Conservation (phyloP, 2,329 filamentous ascomycete species). For the Mollisiaceae sp. region DNA sequence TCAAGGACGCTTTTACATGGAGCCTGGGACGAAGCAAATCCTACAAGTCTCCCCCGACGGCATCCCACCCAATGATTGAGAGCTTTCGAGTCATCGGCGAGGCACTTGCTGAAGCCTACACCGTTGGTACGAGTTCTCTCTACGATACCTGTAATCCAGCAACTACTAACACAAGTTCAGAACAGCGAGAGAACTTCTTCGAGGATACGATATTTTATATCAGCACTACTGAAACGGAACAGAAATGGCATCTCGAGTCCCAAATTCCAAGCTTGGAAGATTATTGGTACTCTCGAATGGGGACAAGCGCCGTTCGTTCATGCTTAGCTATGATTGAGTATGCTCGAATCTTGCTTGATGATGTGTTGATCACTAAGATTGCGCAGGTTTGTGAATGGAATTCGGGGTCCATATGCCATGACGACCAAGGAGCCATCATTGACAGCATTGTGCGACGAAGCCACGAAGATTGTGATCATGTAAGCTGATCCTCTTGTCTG, state of each 20-base stretch:
- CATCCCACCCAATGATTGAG: slow-evolving; percentile 26
- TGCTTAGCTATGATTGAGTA: slow-evolving; percentile 32
- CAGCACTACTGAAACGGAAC: slow-evolving; percentile 31
- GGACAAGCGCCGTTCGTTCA: slow-evolving; percentile 36
- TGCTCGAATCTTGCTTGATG: slow-evolving; percentile 12
- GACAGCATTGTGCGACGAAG: slow-evolving; percentile 33
- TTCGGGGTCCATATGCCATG: slow-evolving; percentile 23
- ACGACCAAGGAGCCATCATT: slow-evolving; percentile 22
- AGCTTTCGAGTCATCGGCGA: slow-evolving; percentile 34
- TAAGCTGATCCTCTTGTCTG: slow-evolving; percentile 9
- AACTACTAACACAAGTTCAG: slow-evolving; percentile 4
- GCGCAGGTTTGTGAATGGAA: slow-evolving; percentile 11
- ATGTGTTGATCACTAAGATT: slow-evolving; percentile 8
- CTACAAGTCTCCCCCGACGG: slow-evolving; percentile 8
- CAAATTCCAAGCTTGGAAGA: slow-evolving; percentile 33
- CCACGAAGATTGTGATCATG: slow-evolving; percentile 35
- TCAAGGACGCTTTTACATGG: slow-evolving; percentile 13
- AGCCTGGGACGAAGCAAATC: slow-evolving; percentile 10
- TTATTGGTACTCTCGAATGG: slow-evolving; percentile 35
- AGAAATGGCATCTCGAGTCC: slow-evolving; percentile 19
- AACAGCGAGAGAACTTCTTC: slow-evolving; percentile 30
- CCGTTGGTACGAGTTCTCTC: slow-evolving; percentile 19
- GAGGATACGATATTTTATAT: slow-evolving; percentile 34
- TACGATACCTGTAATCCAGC: neutral
- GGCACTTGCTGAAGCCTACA: slow-evolving; percentile 28